phyloP scores from a whole-genome alignment of 108 stramenopile genomes.

The Mediolabrus comicus region DNA sequence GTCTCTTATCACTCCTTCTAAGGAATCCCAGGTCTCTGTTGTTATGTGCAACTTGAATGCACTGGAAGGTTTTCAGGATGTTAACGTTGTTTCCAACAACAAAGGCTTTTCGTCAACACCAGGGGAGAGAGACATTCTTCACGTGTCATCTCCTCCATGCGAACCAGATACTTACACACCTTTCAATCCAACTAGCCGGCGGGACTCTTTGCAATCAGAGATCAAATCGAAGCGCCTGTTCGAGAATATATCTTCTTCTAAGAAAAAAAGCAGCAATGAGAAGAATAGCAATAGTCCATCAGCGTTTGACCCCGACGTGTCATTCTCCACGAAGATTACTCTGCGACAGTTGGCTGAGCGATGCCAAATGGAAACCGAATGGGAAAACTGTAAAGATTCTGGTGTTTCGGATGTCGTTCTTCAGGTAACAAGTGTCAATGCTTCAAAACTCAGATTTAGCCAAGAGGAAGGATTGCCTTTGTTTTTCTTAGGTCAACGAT shows the following conservation, averaged over 20 bases:
- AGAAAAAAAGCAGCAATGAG: not conserved
- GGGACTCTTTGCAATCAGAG: conserved; percentile 18
- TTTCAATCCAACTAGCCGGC: conserved; percentile 6
- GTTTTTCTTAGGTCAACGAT: conserved; percentile 30
- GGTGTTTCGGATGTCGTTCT: conserved; percentile 45
- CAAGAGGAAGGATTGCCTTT: conserved; percentile 33
- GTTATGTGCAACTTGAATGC: not conserved
- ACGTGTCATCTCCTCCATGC: conserved; percentile 1
- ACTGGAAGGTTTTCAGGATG: not conserved
- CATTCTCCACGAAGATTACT: conserved; percentile 8
- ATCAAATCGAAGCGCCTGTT: conserved; percentile 48
- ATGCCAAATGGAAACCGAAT: conserved; percentile 14
- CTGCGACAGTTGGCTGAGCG: conserved; percentile 20
- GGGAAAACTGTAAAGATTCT: conserved; percentile 13
- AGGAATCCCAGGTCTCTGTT: not conserved
- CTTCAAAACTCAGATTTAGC: conserved; percentile 52
- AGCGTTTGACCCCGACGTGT: not conserved
- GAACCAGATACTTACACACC: conserved; percentile 18
- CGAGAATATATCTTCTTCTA: not conserved
- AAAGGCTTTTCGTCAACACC: not conserved
- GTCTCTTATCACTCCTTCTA: not conserved
- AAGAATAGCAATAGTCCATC: not conserved
- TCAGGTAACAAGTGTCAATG: conserved; percentile 51
- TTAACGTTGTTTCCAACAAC: not conserved
- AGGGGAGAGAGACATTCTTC: not conserved